Percentiles rank a stretch among this genome's conserved stretches.
Evolutionary conservation across 805 yeast genomes (phyloP).

Genomic region (Lachancea meyersii): DNA sequence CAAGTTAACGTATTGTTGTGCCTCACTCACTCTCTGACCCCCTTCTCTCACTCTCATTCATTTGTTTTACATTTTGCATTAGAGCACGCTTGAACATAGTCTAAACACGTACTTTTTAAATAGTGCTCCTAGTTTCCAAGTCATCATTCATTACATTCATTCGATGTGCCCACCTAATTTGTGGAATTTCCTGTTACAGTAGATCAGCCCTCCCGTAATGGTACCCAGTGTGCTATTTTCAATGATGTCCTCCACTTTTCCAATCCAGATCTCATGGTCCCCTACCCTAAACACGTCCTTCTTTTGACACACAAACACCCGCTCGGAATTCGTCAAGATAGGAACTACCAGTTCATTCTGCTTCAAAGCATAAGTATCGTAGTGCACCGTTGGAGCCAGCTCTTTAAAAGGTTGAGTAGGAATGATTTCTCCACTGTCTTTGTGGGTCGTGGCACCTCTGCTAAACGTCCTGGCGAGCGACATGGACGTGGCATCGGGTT

Average conservation of each 20-base stretch:
- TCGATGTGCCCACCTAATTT: slow-evolving; percentile 36
- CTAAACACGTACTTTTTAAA: neutral
- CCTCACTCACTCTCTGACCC: too few species aligned
- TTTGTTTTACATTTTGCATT: neutral
- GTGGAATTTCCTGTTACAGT: slow-evolving; percentile 59
- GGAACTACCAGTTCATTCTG: slow-evolving; percentile 40
- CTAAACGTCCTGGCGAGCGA: slow-evolving; percentile 63
- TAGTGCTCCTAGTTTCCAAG: neutral
- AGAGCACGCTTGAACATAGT: neutral
- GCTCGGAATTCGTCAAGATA: slow-evolving; percentile 49
- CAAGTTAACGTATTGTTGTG: too few species aligned
- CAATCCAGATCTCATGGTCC: slow-evolving; percentile 90
- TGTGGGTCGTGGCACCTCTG: slow-evolving; percentile 39
- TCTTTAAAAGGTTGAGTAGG: slow-evolving; percentile 50
- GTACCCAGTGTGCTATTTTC: slow-evolving; percentile 25
- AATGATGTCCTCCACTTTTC: slow-evolving; percentile 57
- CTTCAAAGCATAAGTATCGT: slow-evolving; percentile 28
- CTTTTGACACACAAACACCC: slow-evolving; percentile 56
- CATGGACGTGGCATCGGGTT: slow-evolving; percentile 52
- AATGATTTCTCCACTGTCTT: slow-evolving; percentile 21
- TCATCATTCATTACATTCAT: neutral
- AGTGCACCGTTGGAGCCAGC: slow-evolving; percentile 32
- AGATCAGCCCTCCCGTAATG: slow-evolving; percentile 58
- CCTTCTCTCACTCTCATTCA: neutral
- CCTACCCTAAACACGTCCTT: slow-evolving; percentile 52